Conservation (phyloP, 805 yeast species). For the Kodamaea neixiangensis region DNA sequence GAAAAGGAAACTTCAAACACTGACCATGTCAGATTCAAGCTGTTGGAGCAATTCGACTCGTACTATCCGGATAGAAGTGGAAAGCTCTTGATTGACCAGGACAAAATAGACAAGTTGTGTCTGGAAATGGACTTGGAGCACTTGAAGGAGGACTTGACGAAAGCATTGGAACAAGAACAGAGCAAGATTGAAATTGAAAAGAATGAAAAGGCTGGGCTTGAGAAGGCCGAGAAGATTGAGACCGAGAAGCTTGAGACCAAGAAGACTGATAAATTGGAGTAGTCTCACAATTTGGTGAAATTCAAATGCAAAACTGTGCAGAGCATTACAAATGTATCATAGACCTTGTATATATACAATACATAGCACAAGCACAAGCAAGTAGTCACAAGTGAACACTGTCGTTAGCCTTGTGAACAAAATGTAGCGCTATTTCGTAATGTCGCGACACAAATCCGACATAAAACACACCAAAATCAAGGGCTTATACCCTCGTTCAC, state of each 20-base stretch:
- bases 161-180: slow-evolving; percentile 54
- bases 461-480: too few relatives aligned
- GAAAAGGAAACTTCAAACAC: slow-evolving; percentile 15
- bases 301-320: too few relatives aligned
- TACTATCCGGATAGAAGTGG: slow-evolving; percentile 18
- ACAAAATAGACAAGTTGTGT: slow-evolving; percentile 47
- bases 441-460: too few relatives aligned
- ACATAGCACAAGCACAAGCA: background rate
- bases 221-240: too few relatives aligned
- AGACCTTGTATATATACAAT: background rate
- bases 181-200: slow-evolving; percentile 24
- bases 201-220: slow-evolving; percentile 19
- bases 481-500: too few relatives aligned
- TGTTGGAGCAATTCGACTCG: slow-evolving; percentile 21
- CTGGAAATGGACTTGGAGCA: slow-evolving; percentile 47
- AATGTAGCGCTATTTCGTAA: too few relatives aligned
- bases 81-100: slow-evolving; percentile 47
- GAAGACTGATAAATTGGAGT: too few relatives aligned
- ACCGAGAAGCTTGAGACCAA: too few relatives aligned
- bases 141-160: slow-evolving; percentile 43
- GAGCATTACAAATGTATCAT: too few relatives aligned
- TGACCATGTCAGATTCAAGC: slow-evolving; percentile 24
- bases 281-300: too few relatives aligned
- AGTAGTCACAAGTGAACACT: too few relatives aligned
- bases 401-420: too few relatives aligned